Base-by-base conservation (phyloP, 768 basidiomycete genomes). In the Cytidiella melzeri region DNA sequence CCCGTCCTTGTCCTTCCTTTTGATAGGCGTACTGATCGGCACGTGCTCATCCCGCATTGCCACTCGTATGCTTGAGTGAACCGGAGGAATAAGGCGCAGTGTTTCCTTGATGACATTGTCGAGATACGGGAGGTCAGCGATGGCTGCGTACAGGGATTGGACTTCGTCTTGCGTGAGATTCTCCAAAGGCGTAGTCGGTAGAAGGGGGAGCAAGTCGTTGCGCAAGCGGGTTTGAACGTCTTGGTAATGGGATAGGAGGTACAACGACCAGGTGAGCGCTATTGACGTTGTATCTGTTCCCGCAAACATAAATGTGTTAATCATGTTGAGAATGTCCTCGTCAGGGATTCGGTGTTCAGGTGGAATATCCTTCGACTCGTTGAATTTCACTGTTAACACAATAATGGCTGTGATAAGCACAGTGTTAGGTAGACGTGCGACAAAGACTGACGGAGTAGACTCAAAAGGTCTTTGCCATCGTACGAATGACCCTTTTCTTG, bases 281-380 rank as follows among this genome's bases (percentile, higher is more conserved):
- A 93, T 78, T 2, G 87, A 87, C 10, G 85, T 85, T 0, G 91
- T 90, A 59, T 94, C 91, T 11, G 92, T 89, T 3, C 92, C 92
- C 19, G 87, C 90, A 62, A 92, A 91, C 74, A 92, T 81, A 64
- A 94, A 87, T 0, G 91, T 92, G 57, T 87, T 90, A 65, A 94
- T 83, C 51, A 83, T 92, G 59, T 89, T 73, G 10, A 92, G 72
- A 44, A 94, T 83, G 58, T 95, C 93, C 25, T 86, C 81, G 60
- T 96, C 93, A 0, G 91, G 86, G 55, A 95, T 82, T 28, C 83
- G 78, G 54, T 85, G 80, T 43, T 85, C 81, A 0, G 71, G 70
- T 26, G 81, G 73, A 13, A 89, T 69, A 52, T 92, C 87, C 0
- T 71, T 76, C 2, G 88, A 80, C 51, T 80, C 60, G 63, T 94